phyloP scores from a whole-genome alignment of 495 filamentous ascomycete genomes.

The Neurospora sp. region DNA sequence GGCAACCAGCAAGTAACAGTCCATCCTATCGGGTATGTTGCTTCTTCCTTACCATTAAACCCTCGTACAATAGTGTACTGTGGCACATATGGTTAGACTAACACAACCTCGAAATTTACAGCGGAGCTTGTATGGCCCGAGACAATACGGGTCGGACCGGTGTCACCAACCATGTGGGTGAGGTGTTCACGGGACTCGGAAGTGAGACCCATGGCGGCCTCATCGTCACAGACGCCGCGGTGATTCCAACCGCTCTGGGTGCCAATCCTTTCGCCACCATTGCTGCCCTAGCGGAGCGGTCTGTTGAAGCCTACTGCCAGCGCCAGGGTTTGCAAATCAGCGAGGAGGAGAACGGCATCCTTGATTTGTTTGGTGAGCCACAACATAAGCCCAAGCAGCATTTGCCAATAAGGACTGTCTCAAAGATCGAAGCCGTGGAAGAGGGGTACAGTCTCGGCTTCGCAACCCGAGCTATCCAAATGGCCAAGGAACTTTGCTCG shows the following conservation, averaged over 20 bases:
- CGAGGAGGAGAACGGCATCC: conserved; percentile 39
- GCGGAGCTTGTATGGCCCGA: conserved; percentile 51
- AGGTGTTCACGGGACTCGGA: conserved; percentile 46
- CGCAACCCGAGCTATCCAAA: conserved; percentile 30
- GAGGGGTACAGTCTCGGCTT: conserved; percentile 22
- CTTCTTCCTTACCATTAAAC: background rate
- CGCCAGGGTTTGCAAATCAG: conserved; percentile 36
- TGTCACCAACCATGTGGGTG: conserved; percentile 53
- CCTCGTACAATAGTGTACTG: background rate
- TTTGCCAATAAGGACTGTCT: conserved; percentile 2
- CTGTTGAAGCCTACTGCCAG: conserved; percentile 38
- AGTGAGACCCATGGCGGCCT: conserved; percentile 44
- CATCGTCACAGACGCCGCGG: conserved; percentile 52
- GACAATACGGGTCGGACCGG: conserved; percentile 48
- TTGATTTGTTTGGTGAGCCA: conserved; percentile 38
- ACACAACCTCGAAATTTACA: conserved; percentile 8
- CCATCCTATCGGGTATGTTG: conserved; percentile 52
- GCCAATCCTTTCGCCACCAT: conserved; percentile 65
- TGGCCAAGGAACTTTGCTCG: conserved; percentile 31
- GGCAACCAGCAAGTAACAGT: conserved; percentile 52
- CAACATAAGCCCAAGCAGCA: conserved; percentile 11
- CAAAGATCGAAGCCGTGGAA: conserved; percentile 11
- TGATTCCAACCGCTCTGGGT: conserved; percentile 54
- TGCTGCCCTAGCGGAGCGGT: conserved; percentile 54
- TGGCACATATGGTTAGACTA: conserved; percentile 6